Evolutionary conservation across 78 protist species (phyloP), one percentile per base, ranked within the genome.

Genomic region (Dictyostelium citrinum): DNA sequence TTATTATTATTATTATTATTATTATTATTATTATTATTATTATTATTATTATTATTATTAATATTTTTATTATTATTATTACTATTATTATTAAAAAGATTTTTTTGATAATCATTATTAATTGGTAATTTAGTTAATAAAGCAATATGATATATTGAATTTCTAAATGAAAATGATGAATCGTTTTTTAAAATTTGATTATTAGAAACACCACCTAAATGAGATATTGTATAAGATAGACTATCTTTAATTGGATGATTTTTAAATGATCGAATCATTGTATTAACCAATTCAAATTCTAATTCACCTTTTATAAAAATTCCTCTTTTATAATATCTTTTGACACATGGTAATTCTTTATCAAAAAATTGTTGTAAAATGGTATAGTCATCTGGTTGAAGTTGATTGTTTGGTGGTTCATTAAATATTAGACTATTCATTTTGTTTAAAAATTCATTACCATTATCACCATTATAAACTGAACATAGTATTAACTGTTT

Each of bases 251-350:
- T 35, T 80, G 84, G 84, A 80, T 80, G 84, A 5, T 80, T 58
- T 5, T 11, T 16, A 55, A 35, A 58, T 29, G 46, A 5, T n/a
- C 31, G 5, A 0, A 58, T 17, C 7, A 80, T 12, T 2, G 1
- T 20, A 7, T 80, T 33, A 22, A 80, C 17, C 7, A 58, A 1
- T 22, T 55, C 20, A 20, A 11, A 17, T 8, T 67, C 61, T 22
- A 58, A 20, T 27, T 49, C 39, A n/a, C 22, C 8, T 9, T 49
- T 55, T 4, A 80, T 10, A 33, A 80, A 80, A 39, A 55, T 17
- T 17, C 84, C 84, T 22, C 39, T 55, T 58, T 80, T 67, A 55
- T 80, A 80, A 35, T 80, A 80, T 55, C 49, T 55, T 27, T 22
- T 7, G 0, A 10, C 22, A 17, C 49, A 7, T 16, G 84, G 84